These are phyloP conservation scores for Yamadazyma sp. DNA, from an alignment of 805 yeast species.

Conservation along the genomic window DNA sequence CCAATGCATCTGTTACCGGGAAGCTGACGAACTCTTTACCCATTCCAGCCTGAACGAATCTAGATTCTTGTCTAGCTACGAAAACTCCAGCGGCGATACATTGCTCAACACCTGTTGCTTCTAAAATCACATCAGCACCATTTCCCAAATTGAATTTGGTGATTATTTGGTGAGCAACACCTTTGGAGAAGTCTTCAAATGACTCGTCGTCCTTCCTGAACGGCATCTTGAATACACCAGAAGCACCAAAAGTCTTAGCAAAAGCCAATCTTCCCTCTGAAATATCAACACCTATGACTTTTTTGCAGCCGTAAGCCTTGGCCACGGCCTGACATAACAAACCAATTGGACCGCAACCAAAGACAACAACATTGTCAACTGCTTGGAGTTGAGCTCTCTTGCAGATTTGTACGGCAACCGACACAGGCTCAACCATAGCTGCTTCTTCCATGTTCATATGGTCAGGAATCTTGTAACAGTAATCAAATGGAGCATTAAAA, in stretches of 20 bases:
- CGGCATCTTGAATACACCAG: slow-evolving; percentile 19
- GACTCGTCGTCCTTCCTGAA: slow-evolving; percentile 14
- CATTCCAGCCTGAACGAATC: slow-evolving; percentile 23
- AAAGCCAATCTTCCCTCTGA: slow-evolving; percentile 24
- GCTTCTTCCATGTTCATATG: slow-evolving; percentile 24
- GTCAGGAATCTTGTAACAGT: slow-evolving; percentile 23
- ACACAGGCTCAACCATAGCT: slow-evolving; percentile 26
- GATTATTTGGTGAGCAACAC: slow-evolving; percentile 17
- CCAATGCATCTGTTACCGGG: slow-evolving; percentile 24
- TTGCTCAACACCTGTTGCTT: slow-evolving; percentile 22
- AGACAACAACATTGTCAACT: slow-evolving; percentile 20
- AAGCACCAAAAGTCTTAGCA: slow-evolving; percentile 19
- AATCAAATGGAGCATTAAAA: slow-evolving; percentile 18
- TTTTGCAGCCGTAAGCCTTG: slow-evolving; percentile 22
- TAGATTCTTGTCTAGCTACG: slow-evolving; percentile 18
- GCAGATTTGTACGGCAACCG: slow-evolving; percentile 25
- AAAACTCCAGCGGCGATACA: slow-evolving; percentile 19
- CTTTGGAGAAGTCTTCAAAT: slow-evolving; percentile 14
- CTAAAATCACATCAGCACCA: slow-evolving; percentile 24
- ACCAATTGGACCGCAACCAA: slow-evolving; percentile 30
- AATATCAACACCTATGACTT: slow-evolving; percentile 24
- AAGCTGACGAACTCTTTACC: slow-evolving; percentile 20
- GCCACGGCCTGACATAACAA: slow-evolving; percentile 23
- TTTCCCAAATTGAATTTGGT: slow-evolving; percentile 26
- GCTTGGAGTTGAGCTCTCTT: slow-evolving; percentile 20